Base-by-base conservation (phyloP, 257 asterid genomes). In the Solanum habrochaites region DNA sequence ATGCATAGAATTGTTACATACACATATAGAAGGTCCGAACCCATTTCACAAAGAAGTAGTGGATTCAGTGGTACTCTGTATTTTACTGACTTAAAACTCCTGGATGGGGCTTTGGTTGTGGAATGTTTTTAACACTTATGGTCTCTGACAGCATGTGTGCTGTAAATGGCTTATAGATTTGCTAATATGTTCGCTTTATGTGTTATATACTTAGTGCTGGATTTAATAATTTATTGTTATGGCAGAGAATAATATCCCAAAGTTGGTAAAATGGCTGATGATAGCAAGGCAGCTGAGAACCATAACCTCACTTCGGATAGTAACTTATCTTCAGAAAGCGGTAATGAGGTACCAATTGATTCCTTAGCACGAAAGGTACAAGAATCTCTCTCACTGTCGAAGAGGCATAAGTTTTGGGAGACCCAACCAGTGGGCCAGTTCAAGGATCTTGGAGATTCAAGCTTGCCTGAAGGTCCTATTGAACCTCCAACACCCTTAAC, bases 371-470 rank as follows among this genome's bases (percentile, higher is more conserved):
- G 75, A 31, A 78, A 87, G 84, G 73, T 87, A 18, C 91, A 89
- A 75, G 89, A 89, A 87, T 89, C 91, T 66, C 81, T 87, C 13
- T 87, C 91, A 23, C 58, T 87, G 37, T 84, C 86, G 5, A 83
- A 89, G 77, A 86, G 88, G 86, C 91, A 89, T 72, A 86, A 89
- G 86, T 89, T 89, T 85, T 89, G 91, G 90, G 91, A 89, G 83
- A 86, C 91, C 78, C 91, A 89, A 77, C 91, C 91, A 74, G 91
- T 89, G 40, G 91, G 89, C 14, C 91, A 89, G 69, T 89, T 86
- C 86, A 86, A 89, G 88, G 91, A 89, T 78, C 91, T 89, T 83
- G 91, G 87, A 40, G 64, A 86, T 52, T 12, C 89, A 35, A 87
- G 91, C 85, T 67, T 89, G 80, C 75, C 82, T 10, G 91, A 89